Conservation (phyloP, 495 filamentous ascomycete genomes). For the Penicillium ucsense region DNA sequence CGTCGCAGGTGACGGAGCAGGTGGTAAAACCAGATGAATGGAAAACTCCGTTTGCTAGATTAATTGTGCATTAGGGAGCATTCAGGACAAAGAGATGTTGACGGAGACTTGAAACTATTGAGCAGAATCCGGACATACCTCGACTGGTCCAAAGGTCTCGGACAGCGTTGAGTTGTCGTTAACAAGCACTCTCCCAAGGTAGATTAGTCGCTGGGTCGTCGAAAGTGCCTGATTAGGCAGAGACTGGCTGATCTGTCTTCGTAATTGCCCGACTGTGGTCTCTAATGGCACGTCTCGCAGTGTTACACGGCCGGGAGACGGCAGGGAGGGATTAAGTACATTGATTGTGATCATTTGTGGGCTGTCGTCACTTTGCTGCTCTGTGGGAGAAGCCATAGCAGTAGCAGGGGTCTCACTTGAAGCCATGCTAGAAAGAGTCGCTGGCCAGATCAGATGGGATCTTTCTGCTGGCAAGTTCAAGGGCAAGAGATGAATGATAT, state of each 20-base stretch:
- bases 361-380: neutral
- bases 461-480: too few relatives aligned
- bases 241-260: constrained; percentile 45
- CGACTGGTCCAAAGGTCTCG: constrained; percentile 45
- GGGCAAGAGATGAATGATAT: too few relatives aligned
- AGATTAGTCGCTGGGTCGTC: constrained; percentile 53
- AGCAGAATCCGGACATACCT: constrained; percentile 33
- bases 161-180: constrained; percentile 45
- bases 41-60: neutral
- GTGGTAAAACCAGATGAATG: neutral
- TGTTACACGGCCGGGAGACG: constrained; percentile 43
- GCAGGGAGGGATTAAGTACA: constrained; percentile 54
- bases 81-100: neutral
- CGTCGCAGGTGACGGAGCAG: neutral
- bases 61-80: neutral
- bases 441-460: neutral
- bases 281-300: constrained; percentile 43
- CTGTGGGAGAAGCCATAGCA: neutral
- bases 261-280: constrained; percentile 51
- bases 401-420: neutral
- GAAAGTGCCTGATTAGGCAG: constrained; percentile 44
- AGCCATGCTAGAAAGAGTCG: neutral
- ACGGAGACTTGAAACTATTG: neutral
- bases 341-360: constrained; percentile 42
- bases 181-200: constrained; percentile 49